These are phyloP conservation scores for Przewalskia tangutica DNA, from an alignment of 257 asterid genomes.

Conservation along the genomic window DNA sequence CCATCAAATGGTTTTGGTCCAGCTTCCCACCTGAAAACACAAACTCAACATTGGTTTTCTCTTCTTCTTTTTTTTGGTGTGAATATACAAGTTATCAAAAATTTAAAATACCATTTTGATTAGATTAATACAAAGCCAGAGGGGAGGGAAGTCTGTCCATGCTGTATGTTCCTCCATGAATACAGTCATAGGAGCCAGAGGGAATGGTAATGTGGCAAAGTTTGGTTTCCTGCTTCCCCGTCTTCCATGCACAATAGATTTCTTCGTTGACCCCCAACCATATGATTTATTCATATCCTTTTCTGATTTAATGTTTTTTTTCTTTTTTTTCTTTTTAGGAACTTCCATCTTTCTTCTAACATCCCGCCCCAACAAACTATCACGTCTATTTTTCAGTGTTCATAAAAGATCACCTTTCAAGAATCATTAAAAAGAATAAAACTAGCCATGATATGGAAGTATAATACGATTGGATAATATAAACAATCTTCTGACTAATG, in stretches of 20 bases:
- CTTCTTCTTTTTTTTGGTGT: neutral
- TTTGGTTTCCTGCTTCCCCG: neutral
- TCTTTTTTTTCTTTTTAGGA: neutral
- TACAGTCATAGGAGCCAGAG: neutral
- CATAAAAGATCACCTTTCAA: neutral
- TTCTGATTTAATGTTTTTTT: neutral
- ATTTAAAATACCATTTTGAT: neutral
- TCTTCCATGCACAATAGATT: neutral
- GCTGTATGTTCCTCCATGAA: neutral
- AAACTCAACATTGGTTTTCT: neutral
- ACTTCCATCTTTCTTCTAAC: neutral
- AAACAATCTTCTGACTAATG: neutral
- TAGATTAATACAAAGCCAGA: neutral
- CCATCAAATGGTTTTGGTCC: slow-evolving; percentile 80
- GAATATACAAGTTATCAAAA: neutral
- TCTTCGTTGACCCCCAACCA: neutral
- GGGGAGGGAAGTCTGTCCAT: neutral
- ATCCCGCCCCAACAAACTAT: neutral
- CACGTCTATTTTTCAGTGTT: neutral
- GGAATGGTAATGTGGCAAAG: neutral
- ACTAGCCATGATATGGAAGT: neutral
- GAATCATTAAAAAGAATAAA: neutral
- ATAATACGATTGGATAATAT: neutral
- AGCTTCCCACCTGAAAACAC: slow-evolving; percentile 61
- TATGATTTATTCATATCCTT: neutral